Evolutionary conservation across 164 flowering plant genomes (phyloP), one percentile per base, ranked within the genome.

Genomic region (Umbilicus rupestris): DNA sequence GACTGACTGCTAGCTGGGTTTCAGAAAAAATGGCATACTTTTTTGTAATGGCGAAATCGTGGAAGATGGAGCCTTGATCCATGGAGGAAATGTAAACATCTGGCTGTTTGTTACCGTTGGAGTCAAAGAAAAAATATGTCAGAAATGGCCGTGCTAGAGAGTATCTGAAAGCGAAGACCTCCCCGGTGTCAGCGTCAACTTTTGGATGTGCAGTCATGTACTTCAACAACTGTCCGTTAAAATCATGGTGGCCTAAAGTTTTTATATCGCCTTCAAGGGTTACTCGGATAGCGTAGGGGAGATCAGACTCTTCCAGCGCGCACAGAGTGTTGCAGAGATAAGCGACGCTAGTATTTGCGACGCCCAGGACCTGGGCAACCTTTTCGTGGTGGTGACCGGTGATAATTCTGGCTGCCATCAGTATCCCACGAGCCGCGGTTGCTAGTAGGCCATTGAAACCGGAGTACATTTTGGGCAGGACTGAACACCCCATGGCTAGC

Each of bases 131-230:
- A 73, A 84, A 90, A 65, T 42, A 82, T 0, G 89, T 79, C 7
- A 90, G 73, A 42, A 82, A 88, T 0, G 95, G 97, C 7, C 85
- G 86, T 2, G 80, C 17, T 0, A 85, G 84, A 3, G 83, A 77
- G 70, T 83, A 85, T 1, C 87, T 72, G 75, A 83, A 88, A 0
- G 88, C 89, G 35, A 88, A 90, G 7, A 79, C 71, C 70, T 91
- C 97, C 0, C 83, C 82, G 0, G 95, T 85, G 0, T 79, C 78
- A 0, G 80, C 65, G 67, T 91, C 95, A 3, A 79, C 41, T 70
- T 87, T 88, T 12, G 97, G 95, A 70, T 92, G 95, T 0, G 96
- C 92, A 2, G 96, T 89, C 95, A 92, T 89, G 7, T 20, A 46
- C 77, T 75, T 84, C 80, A 67, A 64, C 6, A 83, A 66, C 71